phyloP scores from a whole-genome alignment of 2,329 filamentous ascomycete species.

The Sclerotinia sclerotiorum region DNA sequence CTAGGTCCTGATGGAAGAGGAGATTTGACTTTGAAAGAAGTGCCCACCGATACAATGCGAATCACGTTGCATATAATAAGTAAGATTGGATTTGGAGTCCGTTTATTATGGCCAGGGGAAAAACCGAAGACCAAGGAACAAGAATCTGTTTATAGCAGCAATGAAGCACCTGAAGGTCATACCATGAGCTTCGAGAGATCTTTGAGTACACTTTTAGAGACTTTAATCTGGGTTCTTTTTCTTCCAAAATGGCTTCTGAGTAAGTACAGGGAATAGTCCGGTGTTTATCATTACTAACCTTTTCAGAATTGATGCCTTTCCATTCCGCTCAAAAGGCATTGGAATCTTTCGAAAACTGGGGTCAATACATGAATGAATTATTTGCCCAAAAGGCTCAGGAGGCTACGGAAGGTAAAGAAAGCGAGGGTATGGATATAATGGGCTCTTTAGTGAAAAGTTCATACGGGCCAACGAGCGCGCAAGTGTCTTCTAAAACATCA shows the following conservation, averaged over 20 bases:
- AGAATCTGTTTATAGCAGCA: slow-evolving; percentile 44
- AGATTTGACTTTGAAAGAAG: slow-evolving; percentile 49
- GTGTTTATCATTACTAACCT: slow-evolving; percentile 14
- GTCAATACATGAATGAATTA: slow-evolving; percentile 62
- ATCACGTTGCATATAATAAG: slow-evolving; percentile 60
- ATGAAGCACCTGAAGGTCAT: slow-evolving; percentile 44
- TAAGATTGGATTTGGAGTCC: slow-evolving; percentile 69
- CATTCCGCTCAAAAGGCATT: slow-evolving; percentile 48
- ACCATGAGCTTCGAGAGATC: slow-evolving; percentile 57
- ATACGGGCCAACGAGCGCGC: slow-evolving; percentile 33
- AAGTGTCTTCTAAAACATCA: slow-evolving; percentile 43
- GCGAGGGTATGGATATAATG: slow-evolving; percentile 56
- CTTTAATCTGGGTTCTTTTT: slow-evolving; percentile 53
- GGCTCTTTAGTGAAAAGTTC: slow-evolving; percentile 50
- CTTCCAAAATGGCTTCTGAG: slow-evolving; percentile 52
- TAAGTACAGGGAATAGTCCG: slow-evolving; percentile 35
- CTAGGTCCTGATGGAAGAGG: slow-evolving; percentile 45
- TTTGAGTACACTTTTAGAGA: slow-evolving; percentile 53
- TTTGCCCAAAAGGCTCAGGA: slow-evolving; percentile 53
- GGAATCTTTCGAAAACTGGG: slow-evolving; percentile 54
- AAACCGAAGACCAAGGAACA: slow-evolving; percentile 47
- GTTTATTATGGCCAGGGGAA: slow-evolving; percentile 63
- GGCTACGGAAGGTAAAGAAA: slow-evolving; percentile 42
- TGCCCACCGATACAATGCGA: slow-evolving; percentile 66
- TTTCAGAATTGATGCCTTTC: slow-evolving; percentile 45